These are phyloP conservation scores for Neonectria hederae DNA, from an alignment of 2,329 filamentous ascomycete species.

Conservation along the genomic window DNA sequence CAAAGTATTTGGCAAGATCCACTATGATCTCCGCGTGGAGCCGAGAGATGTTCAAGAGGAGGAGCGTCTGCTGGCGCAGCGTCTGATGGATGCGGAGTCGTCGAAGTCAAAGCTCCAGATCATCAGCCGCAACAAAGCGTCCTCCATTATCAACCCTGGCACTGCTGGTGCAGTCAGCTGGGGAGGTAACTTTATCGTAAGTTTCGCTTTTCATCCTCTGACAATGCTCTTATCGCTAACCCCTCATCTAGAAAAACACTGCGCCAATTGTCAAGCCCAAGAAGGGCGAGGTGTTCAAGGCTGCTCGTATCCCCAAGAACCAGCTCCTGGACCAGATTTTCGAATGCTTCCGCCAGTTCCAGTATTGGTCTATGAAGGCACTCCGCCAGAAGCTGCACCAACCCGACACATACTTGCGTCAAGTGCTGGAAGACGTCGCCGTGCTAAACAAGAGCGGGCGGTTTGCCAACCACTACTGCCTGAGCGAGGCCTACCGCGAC, in stretches of 20 bases:
- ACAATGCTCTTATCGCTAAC: constrained; percentile 32
- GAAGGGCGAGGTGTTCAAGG: constrained; percentile 78
- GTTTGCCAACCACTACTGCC: constrained; percentile 86
- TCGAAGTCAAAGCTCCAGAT: constrained; percentile 61
- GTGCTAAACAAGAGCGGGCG: constrained; percentile 83
- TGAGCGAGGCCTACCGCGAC: constrained; percentile 68
- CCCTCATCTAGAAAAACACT: constrained; percentile 59
- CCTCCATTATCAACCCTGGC: constrained; percentile 66
- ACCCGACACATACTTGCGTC: constrained; percentile 91
- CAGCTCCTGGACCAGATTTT: constrained; percentile 89
- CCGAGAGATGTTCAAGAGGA: constrained; percentile 78
- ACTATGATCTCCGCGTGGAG: constrained; percentile 79
- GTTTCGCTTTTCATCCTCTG: constrained; percentile 40
- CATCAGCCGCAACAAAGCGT: constrained; percentile 60
- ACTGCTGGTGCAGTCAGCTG: constrained; percentile 49
- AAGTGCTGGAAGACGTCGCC: constrained; percentile 84
- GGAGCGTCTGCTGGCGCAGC: constrained; percentile 68
- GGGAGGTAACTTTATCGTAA: constrained; percentile 65
- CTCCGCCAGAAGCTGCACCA: constrained; percentile 82
- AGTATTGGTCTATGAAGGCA: constrained; percentile 93
- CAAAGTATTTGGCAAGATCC: constrained; percentile 75
- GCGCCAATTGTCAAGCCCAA: constrained; percentile 63
- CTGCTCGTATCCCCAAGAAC: constrained; percentile 87
- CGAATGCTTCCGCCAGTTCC: constrained; percentile 82
- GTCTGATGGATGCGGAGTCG: constrained; percentile 60